These are phyloP conservation scores for Lachnellula hyalina DNA, from an alignment of 2,329 filamentous ascomycete species.

Conservation along the genomic window DNA sequence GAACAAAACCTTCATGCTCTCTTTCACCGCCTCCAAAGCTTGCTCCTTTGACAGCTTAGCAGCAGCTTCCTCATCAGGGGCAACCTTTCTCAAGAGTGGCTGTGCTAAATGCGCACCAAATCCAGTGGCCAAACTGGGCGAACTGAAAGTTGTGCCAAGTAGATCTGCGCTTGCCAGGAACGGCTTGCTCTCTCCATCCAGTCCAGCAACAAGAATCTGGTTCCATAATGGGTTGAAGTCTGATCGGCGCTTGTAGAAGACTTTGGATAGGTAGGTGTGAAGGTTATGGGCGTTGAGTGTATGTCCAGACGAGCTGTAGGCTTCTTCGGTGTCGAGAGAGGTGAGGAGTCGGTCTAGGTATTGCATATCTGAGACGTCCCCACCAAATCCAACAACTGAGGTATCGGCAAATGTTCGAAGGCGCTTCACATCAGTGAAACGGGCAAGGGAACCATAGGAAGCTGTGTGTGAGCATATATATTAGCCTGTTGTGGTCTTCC, in stretches of 20 bases:
- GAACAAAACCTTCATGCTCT: conserved; percentile 98
- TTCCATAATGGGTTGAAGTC: conserved; percentile 99
- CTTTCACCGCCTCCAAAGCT: conserved; percentile 75
- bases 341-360: conserved; percentile 89
- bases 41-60: conserved; percentile 67
- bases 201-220: conserved; percentile 81
- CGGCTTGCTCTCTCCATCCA: conserved; percentile 72
- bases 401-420: conserved; percentile 81
- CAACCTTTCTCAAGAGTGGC: conserved; percentile 78
- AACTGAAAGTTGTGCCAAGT: conserved; percentile 84
- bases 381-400: conserved; percentile 86
- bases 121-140: conserved; percentile 85
- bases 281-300: conserved; percentile 85
- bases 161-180: conserved; percentile 92
- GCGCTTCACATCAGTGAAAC: conserved; percentile 95
- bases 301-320: conserved; percentile 56
- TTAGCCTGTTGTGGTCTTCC: conserved; percentile 13
- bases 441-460: conserved; percentile 93
- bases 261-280: conserved; percentile 92
- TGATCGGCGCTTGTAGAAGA: conserved; percentile 90
- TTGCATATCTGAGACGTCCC: conserved; percentile 99
- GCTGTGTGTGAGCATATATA: conserved; percentile 47
- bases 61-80: conserved; percentile 77
- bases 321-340: conserved; percentile 81
- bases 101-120: conserved; percentile 91